Base-by-base conservation (phyloP, 192 early-diverging fungal species). In the Coemansia aciculifera region DNA sequence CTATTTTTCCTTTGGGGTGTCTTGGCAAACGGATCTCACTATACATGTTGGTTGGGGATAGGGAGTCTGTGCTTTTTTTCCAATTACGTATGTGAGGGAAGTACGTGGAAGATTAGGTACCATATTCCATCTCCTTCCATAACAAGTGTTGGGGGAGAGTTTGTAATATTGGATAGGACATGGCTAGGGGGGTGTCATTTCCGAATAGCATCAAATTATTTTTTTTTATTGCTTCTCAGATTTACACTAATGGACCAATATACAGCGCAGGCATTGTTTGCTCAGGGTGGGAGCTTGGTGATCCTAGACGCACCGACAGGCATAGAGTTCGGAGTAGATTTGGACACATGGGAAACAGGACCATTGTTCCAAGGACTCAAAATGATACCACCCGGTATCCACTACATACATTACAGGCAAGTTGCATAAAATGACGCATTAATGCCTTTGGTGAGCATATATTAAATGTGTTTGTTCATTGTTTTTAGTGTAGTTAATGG, bases 331-430 rank as follows among this genome's bases (percentile, higher is more conserved):
- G 97, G 97, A 12, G 89, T 97, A 59, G 97, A 97, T 72, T 86
- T 88, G 73, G 93, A 91, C 71, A 87, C 88, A 21, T 99, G 95
- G 95, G 84, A 88, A 49, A 93, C 88, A 19, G 97, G 97, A 1
- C 94, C 94, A 12, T 78, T 86, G 38, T 99, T 99, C 77, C 92
- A 87, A 66, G 97, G 97, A 43, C 73, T 98, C 27, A 96, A 96
- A 80, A 81, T 96, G 51, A 93, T 99, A 61, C 95, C 97, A 19
- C 92, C 94, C 0, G 97, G 97, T 0, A 84, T 94, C 49, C 97
- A 99, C 80, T 97, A 95, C 79, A 81, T 97, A 15, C 92, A 93
- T 72, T 97, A 95, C 79, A 89, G 90, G 89, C 89, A 77, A 54
- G 66, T 17, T 36, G 34, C 34, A 36, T 36, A 36, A 36, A 36